phyloP scores from a whole-genome alignment of 2,329 filamentous ascomycete species.

The Beauveria australis region DNA sequence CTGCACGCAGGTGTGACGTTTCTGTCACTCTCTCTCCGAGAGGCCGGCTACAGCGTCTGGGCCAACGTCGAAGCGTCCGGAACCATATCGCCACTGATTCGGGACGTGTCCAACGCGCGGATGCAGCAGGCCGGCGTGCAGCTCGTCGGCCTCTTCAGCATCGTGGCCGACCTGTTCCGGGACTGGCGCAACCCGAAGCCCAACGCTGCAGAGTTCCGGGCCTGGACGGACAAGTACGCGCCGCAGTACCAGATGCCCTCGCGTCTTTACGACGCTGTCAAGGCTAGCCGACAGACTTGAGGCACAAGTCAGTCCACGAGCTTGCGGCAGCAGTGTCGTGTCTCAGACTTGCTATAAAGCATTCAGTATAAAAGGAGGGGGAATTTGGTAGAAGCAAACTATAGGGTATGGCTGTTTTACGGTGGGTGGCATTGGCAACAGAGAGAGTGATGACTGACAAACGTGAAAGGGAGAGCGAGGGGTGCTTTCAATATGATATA shows the following conservation, averaged over 20 bases:
- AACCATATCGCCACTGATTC: conserved; percentile 52
- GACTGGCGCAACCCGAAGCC: conserved; percentile 48
- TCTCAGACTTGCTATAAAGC: no score
- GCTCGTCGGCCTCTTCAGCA: conserved; percentile 52
- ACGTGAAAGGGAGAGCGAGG: no score
- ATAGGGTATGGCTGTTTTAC: no score
- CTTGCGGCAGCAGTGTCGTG: no score
- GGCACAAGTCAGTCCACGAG: no score
- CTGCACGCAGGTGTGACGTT: conserved; percentile 49
- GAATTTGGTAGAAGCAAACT: no score
- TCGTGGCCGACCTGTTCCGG: conserved; percentile 61
- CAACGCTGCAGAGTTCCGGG: not conserved
- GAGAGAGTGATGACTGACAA: no score
- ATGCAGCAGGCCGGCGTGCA: conserved; percentile 62
- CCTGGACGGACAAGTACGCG: not conserved
- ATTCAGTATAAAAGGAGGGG: no score
- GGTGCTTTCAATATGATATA: no score
- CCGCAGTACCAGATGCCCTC: not conserved
- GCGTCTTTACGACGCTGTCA: not conserved
- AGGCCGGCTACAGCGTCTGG: conserved; percentile 65
- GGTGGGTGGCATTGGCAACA: no score
- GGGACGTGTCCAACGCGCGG: conserved; percentile 56
- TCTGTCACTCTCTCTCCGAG: conserved; percentile 61
- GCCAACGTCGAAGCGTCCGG: conserved; percentile 65
- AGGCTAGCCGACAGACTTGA: not conserved